Evolutionary conservation across 345 rosid genomes (phyloP), one percentile per base, ranked within the genome.

Genomic region (Aegle marmelos): DNA sequence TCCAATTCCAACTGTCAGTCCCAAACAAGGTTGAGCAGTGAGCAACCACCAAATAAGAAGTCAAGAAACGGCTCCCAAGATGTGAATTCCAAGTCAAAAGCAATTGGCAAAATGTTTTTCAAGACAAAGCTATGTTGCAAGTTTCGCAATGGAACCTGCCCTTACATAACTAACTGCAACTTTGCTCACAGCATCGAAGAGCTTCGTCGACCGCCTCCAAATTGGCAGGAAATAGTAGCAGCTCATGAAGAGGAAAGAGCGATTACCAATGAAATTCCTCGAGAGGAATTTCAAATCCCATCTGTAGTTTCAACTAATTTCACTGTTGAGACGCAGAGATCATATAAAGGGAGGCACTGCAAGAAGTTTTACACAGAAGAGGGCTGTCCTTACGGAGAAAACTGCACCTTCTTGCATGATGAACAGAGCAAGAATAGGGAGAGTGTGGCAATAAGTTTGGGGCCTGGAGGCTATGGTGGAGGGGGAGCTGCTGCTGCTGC

Each of bases 301-400:
- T 84, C 94, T 2, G 41, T 94, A 28, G 93, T 83, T 66, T 83
- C 90, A 60, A 69, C 83, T 2, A 81, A 79, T 28, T 86, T 84
- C 63, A 82, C 76, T 59, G 90, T 75, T 63, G 97, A 90, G 77
- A 81, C 90, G 0, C 95, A 80, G 61, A 84, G 98, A 78, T 89
- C 91, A 5, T 90, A 76, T 81, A 96, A 96, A 85, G 94, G 99
- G 70, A 88, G 97, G 68, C 97, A 94, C 82, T 96, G 99, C 84
- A 94, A 96, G 87, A 96, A 96, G 91, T 94, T 91, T 78, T 96
- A 91, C 63, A 93, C 94, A 2, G 97, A 94, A 80, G 98, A 96
- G 85, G 98, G 99, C 48, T 96, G 98, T 64, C 98, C 99, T 2
- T 92, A 96, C 81, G 98, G 99, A 28, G 99, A 96, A 39, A 91